Base-by-base conservation (phyloP, 2,329 filamentous ascomycete species). In the Diplodia mutila region DNA sequence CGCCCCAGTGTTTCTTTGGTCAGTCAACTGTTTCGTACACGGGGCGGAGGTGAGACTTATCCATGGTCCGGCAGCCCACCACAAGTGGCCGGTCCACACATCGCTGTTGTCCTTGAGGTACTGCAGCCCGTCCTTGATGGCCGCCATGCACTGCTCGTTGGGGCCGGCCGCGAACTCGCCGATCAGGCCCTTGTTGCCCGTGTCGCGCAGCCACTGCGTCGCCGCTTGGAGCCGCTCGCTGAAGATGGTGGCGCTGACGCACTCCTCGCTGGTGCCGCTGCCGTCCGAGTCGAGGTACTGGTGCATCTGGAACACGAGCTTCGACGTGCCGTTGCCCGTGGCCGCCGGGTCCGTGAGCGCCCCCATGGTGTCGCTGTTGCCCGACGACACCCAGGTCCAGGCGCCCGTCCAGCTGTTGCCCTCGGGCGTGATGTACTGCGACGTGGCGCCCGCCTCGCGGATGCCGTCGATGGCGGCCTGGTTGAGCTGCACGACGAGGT, bases 361-460 rank as follows among this genome's bases (percentile, higher is more conserved):
- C 66, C 81, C 79, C 68, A 85, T 79, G 53, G 78, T 77, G 4
- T 80, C 79, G 42, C 68, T 78, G 72, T 85, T 85, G 51, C 82
- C 82, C 16, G 76, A 77, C 3, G 75, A 81, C 16, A 82, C 77
- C 85, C 85, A 87, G 9, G 82, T 84, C 78, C 77, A 80, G 2
- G 78, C 78, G 27, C 81, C 81, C 14, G 76, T 77, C 73, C 76
- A 86, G 18, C 79, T 78, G 74, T 85, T 86, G 67, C 86, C 86
- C 71, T 88, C 86, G 21, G 85, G 85, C n/a, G 85, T 87, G 73
- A 88, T 87, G 75, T 84, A 85, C 71, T 88, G 86, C n/a, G 71
- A 74, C 0, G 72, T 80, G 3, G 81, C 81, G 32, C 81, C 81
- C 0, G 80, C 79, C 25, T 75, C 77, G 34, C 81, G 78, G 66